phyloP scores from a whole-genome alignment of 345 rosid genomes.

The Corchorus capsularis region DNA sequence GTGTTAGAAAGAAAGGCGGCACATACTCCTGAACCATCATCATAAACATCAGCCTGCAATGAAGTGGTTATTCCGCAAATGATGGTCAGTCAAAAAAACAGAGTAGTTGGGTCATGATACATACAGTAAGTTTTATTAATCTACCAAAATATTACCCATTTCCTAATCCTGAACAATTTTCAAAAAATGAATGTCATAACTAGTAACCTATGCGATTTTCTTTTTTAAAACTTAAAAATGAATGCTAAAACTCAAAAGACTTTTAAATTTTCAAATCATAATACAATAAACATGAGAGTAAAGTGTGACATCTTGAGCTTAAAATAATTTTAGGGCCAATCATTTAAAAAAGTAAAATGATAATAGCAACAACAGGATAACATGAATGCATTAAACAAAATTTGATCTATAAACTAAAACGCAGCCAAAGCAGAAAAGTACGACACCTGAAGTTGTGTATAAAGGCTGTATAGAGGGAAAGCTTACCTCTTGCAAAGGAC shows the following conservation, averaged over 20 bases:
- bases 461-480: background rate
- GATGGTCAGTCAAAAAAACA: background rate
- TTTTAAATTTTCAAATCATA: background rate
- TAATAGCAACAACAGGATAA: background rate
- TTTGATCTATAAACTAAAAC: background rate
- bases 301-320: background rate
- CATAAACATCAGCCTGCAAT: constrained; percentile 76
- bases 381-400: background rate
- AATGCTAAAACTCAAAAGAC: background rate
- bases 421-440: background rate
- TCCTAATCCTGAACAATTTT: background rate
- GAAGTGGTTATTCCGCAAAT: constrained; percentile 22
- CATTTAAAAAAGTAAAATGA: too few species aligned
- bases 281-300: background rate
- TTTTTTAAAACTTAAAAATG: background rate
- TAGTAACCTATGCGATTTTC: background rate
- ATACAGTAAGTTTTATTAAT: background rate
- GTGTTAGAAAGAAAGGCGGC: constrained; percentile 80
- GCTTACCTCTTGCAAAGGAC: constrained; percentile 73
- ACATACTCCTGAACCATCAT: constrained; percentile 67
- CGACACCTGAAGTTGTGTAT: background rate
- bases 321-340: background rate
- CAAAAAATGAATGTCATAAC: background rate
- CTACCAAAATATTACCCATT: background rate
- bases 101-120: background rate